Base-by-base conservation (phyloP, 2,329 filamentous ascomycete genomes). In the Trichoderma atrobrunneum region DNA sequence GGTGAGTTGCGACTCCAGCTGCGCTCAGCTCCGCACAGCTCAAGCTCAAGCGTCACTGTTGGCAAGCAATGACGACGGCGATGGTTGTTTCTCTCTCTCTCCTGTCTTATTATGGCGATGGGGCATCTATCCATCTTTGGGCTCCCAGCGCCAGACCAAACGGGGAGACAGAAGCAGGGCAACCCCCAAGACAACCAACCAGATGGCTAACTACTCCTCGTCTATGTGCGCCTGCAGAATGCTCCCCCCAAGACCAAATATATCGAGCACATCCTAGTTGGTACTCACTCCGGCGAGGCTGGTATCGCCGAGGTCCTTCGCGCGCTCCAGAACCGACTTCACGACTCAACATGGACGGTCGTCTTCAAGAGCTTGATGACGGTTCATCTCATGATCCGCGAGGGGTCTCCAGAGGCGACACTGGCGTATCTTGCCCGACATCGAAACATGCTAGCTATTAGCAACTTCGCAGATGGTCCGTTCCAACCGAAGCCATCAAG, bases 311-410 rank as follows among this genome's bases (percentile, higher is more conserved):
- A 99, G 84, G 93, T 99, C 79, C 98, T 99, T 82, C 91, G 96
- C 73, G 93, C 94, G 56, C 86, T 99, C 70, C 94, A 97, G 80
- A 90, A 94, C 80, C 90, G 96, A 67, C 84, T 99, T 76, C 92
- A 94, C 80, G 96, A 99, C 81, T 95, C 95, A 76, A 97, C 96
- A 86, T 99, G 96, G 96, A 99, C 96, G n/a, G 94, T 98, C 72
- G 95, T 97, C 75, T 97, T 98, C 90, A 99, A 99, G 86, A 92
- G 94, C 77, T 86, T 99, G 76, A 97, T 98, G 78, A 96, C 97
- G 63, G 90, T 97, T 61, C 96, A 99, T 81, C 85, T 98, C 74
- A 98, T 99, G 96, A 96, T 99, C 80, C 90, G 96, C 76, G 96
- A 99, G 84, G 96, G 96, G 69, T 92, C 95, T 75, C 90, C 92